These are phyloP conservation scores for Talaromyces sp. DNA, from an alignment of 2,329 filamentous ascomycete genomes.

Conservation along the genomic window DNA sequence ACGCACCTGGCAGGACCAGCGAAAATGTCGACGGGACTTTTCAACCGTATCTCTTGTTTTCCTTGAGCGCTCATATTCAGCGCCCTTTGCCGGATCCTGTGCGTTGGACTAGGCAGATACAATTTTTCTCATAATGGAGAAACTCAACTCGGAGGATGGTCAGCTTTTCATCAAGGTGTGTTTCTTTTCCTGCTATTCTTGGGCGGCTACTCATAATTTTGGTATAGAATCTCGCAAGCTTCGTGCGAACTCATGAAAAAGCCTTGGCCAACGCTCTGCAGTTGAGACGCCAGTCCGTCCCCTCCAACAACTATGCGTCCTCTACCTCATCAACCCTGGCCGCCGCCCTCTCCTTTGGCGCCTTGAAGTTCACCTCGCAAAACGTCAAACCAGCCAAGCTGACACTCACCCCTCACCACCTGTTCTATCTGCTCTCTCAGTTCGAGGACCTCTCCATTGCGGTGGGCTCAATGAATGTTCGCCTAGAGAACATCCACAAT, in stretches of 20 bases:
- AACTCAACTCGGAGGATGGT: slow-evolving; percentile 50
- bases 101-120: slow-evolving; percentile 26
- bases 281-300: slow-evolving; percentile 66
- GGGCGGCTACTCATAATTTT: slow-evolving; percentile 6
- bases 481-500: slow-evolving; percentile 89
- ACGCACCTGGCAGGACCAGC: slow-evolving; percentile 19
- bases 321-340: slow-evolving; percentile 71
- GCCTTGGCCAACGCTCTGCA: slow-evolving; percentile 94
- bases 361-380: slow-evolving; percentile 79
- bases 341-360: slow-evolving; percentile 79
- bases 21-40: slow-evolving; percentile 34
- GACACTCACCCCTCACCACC: slow-evolving; percentile 88
- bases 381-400: slow-evolving; percentile 85
- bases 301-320: slow-evolving; percentile 60
- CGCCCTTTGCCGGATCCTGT: slow-evolving; percentile 30
- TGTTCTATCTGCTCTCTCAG: slow-evolving; percentile 92
- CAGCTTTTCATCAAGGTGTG: slow-evolving; percentile 49
- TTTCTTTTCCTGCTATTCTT: background rate
- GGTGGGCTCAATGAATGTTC: slow-evolving; percentile 93
- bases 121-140: slow-evolving; percentile 43
- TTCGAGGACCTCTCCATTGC: slow-evolving; percentile 90
- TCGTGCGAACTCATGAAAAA: slow-evolving; percentile 96
- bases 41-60: slow-evolving; percentile 26
- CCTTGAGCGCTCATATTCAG: slow-evolving; percentile 36
- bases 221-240: slow-evolving; percentile 82